Evolutionary conservation across 257 asterid genomes (phyloP).

Genomic region (Ligustrum vulgare): DNA sequence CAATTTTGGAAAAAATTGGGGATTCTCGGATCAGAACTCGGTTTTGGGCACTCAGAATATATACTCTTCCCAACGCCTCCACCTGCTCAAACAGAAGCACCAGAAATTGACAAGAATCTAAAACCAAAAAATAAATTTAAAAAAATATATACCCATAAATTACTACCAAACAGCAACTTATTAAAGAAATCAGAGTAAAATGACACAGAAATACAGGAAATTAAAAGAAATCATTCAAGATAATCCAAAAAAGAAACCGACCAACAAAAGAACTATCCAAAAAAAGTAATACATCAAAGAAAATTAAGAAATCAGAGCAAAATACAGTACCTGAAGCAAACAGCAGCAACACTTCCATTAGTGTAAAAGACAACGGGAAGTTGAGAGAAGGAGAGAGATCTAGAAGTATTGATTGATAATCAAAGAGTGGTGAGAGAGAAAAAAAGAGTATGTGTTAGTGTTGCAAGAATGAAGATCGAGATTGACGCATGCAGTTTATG

Average conservation of each 20-base stretch:
- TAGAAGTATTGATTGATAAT: not conserved
- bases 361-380: not conserved
- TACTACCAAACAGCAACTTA: no score
- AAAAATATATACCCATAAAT: not conserved
- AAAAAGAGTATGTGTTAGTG: constrained; percentile 21
- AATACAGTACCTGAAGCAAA: constrained; percentile 7
- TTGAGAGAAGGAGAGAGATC: not conserved
- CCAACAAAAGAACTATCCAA: not conserved
- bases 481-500: no score
- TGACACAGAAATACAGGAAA: not conserved
- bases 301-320: not conserved
- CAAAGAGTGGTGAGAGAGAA: not conserved
- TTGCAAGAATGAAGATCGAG: no score
- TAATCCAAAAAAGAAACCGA: not conserved
- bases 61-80: no score
- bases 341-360: not conserved
- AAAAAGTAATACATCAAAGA: not conserved
- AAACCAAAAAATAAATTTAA: not conserved
- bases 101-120: not conserved
- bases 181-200: constrained; percentile 6
- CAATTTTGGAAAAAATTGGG: no score
- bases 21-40: no score
- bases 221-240: not conserved
- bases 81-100: not conserved
- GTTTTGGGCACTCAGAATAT: no score